Evolutionary conservation across 1,284 basidiomycete species (phyloP), one percentile per base, ranked within the genome.

Genomic region (Apiotrichum domesticum): DNA sequence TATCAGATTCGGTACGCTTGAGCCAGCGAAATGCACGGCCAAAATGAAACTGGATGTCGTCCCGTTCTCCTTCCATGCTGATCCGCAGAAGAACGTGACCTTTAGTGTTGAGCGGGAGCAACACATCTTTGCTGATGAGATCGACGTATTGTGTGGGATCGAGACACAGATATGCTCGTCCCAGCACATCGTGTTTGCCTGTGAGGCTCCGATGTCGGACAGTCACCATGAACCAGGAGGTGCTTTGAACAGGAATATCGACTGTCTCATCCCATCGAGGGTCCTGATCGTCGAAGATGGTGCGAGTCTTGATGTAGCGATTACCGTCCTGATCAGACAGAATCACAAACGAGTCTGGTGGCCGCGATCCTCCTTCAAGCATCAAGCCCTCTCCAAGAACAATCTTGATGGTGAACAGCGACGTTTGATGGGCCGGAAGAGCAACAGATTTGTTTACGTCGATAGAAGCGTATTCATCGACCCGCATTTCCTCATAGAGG

Each of bases 231-330:
- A 98, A 80, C 96, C 96, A 99, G 14, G 97, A 81, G 44, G 90
- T 86, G 35, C 77, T 73, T 47, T 76, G 71, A 2, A 97, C 87
- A 0, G 92, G 89, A 9, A 98, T 82, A 73, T 99, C 96, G 66
- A 97, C 93, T 0, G 90, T 92, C 73, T 98, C 95, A 64, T 98
- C 93, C 96, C 95, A 98, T 73, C 93, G 82, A 29, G 96, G 95
- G 68, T 84, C 85, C 35, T 87, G 75, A 3, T 87, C 86, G 76
- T 98, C 94, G 71, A 97, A 96, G 51, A 98, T 90, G 21, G 94
- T 98, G 50, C 96, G 81, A 8, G 94, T 98, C 79, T 97, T 98
- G 37, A 91, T 94, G 44, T 96, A 78, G 21, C 93, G 85, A 66
- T 86, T 86, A 0, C 96, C 95, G 32, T 85, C 84, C 69, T 95